These are phyloP conservation scores for Tolypocladium album DNA, from an alignment of 2,329 filamentous ascomycete genomes.

Conservation along the genomic window DNA sequence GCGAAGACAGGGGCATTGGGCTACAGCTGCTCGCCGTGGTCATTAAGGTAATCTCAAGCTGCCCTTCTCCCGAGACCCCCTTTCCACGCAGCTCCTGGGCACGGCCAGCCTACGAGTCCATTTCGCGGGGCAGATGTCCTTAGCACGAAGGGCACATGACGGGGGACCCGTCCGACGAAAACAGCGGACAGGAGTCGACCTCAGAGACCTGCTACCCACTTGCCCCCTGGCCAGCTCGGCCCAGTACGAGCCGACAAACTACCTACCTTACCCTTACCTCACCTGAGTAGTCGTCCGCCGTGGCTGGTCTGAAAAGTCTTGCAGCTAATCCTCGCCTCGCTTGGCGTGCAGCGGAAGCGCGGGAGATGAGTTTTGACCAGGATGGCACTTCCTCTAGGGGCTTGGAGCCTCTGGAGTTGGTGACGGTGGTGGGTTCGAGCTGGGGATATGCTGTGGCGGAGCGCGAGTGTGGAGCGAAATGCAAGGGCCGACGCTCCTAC, in stretches of 20 bases:
- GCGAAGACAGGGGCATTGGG: background rate
- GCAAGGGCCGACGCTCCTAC: background rate
- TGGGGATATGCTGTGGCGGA: background rate
- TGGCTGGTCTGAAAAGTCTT: no score
- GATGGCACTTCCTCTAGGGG: background rate
- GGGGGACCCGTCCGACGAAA: background rate
- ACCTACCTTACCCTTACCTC: no score
- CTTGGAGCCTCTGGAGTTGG: background rate
- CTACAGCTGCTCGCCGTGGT: background rate
- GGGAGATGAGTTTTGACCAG: conserved; percentile 2
- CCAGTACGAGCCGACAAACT: background rate
- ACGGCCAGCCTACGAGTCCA: background rate
- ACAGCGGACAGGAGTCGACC: background rate
- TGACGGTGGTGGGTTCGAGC: background rate
- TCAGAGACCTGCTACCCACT: background rate
- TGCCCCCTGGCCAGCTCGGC: background rate
- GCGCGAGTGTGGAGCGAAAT: background rate
- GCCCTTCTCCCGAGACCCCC: background rate
- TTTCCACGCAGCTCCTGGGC: background rate
- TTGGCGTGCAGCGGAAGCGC: conserved; percentile 1
- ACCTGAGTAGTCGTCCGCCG: background rate
- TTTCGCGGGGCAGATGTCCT: background rate
- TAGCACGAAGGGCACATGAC: background rate
- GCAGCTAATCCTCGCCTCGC: background rate
- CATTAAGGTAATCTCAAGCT: background rate